phyloP scores from a whole-genome alignment of 2,329 filamentous ascomycete genomes.

The Cladosporium oxysporum region DNA sequence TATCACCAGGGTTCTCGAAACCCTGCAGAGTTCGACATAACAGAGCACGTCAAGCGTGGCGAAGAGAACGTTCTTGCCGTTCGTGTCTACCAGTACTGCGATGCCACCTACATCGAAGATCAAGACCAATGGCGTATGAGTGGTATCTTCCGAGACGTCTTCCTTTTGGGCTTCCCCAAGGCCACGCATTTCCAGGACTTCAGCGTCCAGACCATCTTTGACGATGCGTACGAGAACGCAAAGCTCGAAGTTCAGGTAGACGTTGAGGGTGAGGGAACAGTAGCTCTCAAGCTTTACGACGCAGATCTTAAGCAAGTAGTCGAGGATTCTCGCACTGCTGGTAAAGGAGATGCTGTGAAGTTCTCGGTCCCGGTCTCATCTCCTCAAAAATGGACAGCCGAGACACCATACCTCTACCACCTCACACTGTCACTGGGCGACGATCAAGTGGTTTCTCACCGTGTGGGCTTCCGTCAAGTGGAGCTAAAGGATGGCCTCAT shows the following conservation, averaged over 20 bases:
- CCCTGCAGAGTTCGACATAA: slow-evolving; percentile 69
- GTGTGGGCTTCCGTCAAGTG: slow-evolving; percentile 64
- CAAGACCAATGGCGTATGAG: slow-evolving; percentile 34
- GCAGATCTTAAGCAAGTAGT: slow-evolving; percentile 41
- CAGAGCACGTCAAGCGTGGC: slow-evolving; percentile 48
- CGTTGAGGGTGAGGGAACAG: slow-evolving; percentile 41
- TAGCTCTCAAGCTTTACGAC: slow-evolving; percentile 46
- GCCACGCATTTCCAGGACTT: slow-evolving; percentile 58
- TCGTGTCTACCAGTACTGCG: slow-evolving; percentile 70
- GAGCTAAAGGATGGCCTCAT: slow-evolving; percentile 63
- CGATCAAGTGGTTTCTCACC: slow-evolving; percentile 51
- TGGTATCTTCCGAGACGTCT: slow-evolving; percentile 67
- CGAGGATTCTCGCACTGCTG: slow-evolving; percentile 30
- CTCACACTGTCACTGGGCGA: slow-evolving; percentile 49
- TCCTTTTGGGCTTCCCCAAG: slow-evolving; percentile 59
- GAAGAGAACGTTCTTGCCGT: slow-evolving; percentile 60
- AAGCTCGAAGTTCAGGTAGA: slow-evolving; percentile 41
- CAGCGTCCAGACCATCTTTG: slow-evolving; percentile 57
- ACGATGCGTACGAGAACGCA: slow-evolving; percentile 54
- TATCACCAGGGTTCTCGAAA: slow-evolving; percentile 71
- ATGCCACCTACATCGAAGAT: slow-evolving; percentile 70
- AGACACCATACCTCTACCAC: slow-evolving; percentile 63
- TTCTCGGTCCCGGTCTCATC: slow-evolving; percentile 49
- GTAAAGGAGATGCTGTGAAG: slow-evolving; percentile 27
- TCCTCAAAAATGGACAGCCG: slow-evolving; percentile 69